Conservation (phyloP, 1,139 yeast species). For the Debaryomyces singareniensis region DNA sequence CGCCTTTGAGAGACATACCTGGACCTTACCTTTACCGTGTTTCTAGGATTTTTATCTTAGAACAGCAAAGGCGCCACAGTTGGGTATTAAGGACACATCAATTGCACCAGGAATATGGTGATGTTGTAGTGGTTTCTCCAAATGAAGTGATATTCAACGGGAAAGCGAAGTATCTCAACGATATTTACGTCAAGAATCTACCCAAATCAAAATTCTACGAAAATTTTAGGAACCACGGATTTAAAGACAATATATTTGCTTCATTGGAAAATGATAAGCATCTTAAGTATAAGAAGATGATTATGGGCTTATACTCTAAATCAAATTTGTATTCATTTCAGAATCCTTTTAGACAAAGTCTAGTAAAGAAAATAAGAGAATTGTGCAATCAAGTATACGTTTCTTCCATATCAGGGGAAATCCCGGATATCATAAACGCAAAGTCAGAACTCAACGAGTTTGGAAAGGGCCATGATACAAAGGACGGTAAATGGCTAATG, state of each 20-base stretch:
- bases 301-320: constrained; percentile 46
- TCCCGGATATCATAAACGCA: constrained; percentile 31
- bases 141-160: constrained; percentile 56
- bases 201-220: constrained; percentile 58
- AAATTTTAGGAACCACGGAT: constrained; percentile 55
- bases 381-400: constrained; percentile 16
- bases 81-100: constrained; percentile 47
- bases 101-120: constrained; percentile 53
- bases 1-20: constrained; percentile 50
- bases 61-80: constrained; percentile 45
- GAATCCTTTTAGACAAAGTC: constrained; percentile 19
- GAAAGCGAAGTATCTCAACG: constrained; percentile 40
- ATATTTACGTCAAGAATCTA: constrained; percentile 51
- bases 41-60: constrained; percentile 42
- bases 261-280: constrained; percentile 45
- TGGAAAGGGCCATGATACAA: constrained; percentile 25
- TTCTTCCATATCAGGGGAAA: constrained; percentile 26
- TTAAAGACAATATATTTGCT: constrained; percentile 50
- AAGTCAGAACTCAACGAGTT: constrained; percentile 24
- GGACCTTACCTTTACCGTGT: constrained; percentile 53
- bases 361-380: constrained; percentile 12
- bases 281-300: constrained; percentile 39
- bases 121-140: constrained; percentile 56
- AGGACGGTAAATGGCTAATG: constrained; percentile 24
- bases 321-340: constrained; percentile 25